These are phyloP conservation scores for Desmodesmus armatus DNA, from an alignment of 139 green algal species.

Conservation along the genomic window DNA sequence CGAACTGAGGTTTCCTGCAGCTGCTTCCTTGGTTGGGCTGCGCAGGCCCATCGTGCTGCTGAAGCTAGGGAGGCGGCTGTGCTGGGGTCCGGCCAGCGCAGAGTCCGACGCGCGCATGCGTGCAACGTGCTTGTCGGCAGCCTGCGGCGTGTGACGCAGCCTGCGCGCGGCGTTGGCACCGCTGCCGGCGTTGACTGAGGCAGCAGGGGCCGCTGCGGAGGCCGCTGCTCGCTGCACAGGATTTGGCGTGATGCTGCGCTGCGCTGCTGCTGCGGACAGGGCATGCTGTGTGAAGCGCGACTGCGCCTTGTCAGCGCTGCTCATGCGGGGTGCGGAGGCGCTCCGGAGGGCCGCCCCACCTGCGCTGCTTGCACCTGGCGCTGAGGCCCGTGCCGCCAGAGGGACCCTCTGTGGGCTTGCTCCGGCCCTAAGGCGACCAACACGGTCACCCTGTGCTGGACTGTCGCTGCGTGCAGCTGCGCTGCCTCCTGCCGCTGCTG, in stretches of 20 bases:
- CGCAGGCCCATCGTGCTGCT: neutral
- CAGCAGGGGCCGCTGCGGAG: neutral
- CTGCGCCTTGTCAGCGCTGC: conserved; percentile 19
- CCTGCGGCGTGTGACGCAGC: neutral
- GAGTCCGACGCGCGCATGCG: conserved; percentile 10
- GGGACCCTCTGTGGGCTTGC: conserved; percentile 1
- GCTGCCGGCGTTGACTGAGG: neutral
- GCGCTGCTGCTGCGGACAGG: conserved; percentile 4
- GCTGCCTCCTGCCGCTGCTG: conserved; percentile 1
- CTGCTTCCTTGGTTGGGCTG: neutral
- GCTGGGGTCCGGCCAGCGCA: neutral
- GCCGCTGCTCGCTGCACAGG: neutral
- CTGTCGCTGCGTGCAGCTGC: neutral
- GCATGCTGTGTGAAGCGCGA: conserved; percentile 28
- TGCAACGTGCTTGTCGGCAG: neutral
- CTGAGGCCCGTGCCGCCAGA: neutral
- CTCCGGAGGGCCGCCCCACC: conserved; percentile 10
- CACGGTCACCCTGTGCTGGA: neutral
- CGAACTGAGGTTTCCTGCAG: too few species aligned
- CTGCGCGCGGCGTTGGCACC: neutral
- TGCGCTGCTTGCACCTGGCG: too few species aligned
- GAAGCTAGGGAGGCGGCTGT: neutral
- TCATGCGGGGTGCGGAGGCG: conserved; percentile 31
- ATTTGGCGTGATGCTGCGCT: conserved; percentile 36
- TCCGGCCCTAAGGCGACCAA: too few species aligned